phyloP scores from a whole-genome alignment of 345 rosid species.

The Viola odorata region DNA sequence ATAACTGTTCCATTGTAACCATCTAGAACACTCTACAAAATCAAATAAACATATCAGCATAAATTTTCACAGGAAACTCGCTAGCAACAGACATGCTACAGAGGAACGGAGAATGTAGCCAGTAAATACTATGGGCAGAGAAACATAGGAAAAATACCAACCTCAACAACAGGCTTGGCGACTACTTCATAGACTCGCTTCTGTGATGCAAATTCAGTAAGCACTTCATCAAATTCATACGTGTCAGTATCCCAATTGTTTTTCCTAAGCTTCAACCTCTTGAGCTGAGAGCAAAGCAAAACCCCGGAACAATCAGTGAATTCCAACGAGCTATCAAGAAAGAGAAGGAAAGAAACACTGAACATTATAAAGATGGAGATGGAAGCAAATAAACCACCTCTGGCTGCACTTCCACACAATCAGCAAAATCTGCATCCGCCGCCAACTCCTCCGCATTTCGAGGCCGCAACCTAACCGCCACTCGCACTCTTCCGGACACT shows the following conservation, averaged over 20 bases:
- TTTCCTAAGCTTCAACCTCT: constrained; percentile 30
- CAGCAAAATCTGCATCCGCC: constrained; percentile 30
- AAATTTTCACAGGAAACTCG: background rate
- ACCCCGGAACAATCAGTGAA: background rate
- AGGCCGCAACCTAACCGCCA: constrained; percentile 30
- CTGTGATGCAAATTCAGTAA: constrained; percentile 34
- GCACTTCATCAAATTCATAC: constrained; percentile 30
- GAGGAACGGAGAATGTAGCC: background rate
- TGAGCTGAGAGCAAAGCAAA: constrained; percentile 11
- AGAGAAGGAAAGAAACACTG: background rate
- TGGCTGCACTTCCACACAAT: constrained; percentile 27
- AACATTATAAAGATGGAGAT: background rate
- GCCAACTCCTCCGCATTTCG: constrained; percentile 21
- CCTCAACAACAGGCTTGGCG: constrained; percentile 36
- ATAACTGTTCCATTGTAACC: constrained; percentile 34
- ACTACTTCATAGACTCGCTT: constrained; percentile 34
- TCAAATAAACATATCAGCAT: background rate
- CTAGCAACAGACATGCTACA: background rate
- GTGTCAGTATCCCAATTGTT: constrained; percentile 34
- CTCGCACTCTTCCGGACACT: constrained; percentile 34
- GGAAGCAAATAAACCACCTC: constrained; percentile 13
- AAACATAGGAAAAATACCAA: constrained; percentile 7
- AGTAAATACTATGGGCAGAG: background rate
- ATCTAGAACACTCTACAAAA: constrained; percentile 25
- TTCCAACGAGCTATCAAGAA: background rate